These are phyloP conservation scores for Xanthoconium purpureum DNA, from an alignment of 768 basidiomycete genomes.

Conservation along the genomic window DNA sequence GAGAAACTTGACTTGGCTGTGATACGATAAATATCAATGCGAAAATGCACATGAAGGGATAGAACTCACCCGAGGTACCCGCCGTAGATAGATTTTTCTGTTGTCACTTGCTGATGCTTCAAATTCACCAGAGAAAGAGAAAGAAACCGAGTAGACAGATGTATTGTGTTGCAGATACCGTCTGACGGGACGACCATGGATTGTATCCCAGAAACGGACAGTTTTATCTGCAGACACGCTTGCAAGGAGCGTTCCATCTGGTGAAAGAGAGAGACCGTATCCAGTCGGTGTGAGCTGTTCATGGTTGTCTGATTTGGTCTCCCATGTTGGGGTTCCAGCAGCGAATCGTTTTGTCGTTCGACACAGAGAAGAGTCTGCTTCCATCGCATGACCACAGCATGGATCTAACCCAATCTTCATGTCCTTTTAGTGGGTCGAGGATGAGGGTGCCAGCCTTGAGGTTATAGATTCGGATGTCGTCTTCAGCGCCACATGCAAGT, in stretches of 20 bases:
- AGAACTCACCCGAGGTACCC: too few relatives aligned
- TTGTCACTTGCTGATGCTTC: neutral
- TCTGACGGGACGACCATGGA: neutral
- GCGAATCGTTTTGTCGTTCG: neutral
- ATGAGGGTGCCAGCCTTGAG: neutral
- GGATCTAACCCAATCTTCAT: too few relatives aligned
- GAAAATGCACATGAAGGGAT: too few relatives aligned
- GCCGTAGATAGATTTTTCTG: neutral
- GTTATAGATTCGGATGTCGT: neutral
- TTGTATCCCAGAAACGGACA: neutral
- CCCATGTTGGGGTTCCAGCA: neutral
- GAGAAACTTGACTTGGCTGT: too few relatives aligned
- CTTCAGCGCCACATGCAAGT: neutral
- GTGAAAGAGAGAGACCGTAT: neutral
- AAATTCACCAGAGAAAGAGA: neutral
- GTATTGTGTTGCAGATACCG: neutral
- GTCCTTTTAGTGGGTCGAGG: too few relatives aligned
- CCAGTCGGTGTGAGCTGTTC: neutral
- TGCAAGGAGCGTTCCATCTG: neutral
- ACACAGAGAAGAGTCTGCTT: too few relatives aligned
- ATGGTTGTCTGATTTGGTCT: neutral
- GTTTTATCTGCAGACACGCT: neutral
- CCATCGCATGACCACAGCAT: too few relatives aligned
- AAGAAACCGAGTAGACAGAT: neutral
- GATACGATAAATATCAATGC: too few relatives aligned